These are phyloP conservation scores for Toxicodendron radicans DNA, from an alignment of 345 rosid genomes.

Conservation along the genomic window DNA sequence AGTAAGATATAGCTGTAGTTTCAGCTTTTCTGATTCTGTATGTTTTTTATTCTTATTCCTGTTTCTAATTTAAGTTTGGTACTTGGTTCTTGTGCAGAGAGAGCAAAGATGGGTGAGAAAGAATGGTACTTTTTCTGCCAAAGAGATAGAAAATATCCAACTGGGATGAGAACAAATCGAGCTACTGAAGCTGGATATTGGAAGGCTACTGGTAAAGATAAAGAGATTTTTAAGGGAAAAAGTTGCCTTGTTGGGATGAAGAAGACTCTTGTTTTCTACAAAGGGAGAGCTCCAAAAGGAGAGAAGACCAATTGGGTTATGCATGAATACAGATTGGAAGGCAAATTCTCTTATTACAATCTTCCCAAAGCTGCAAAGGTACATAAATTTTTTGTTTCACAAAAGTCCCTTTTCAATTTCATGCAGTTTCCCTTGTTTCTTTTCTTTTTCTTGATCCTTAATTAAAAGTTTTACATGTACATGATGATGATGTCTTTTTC, in stretches of 20 bases:
- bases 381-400: background rate
- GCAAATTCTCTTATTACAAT: conserved; percentile 65
- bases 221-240: conserved; percentile 72
- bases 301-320: conserved; percentile 95
- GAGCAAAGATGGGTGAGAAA: conserved; percentile 95
- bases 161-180: conserved; percentile 94
- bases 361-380: conserved; percentile 78
- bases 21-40: background rate
- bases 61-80: background rate
- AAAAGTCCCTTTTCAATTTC: background rate
- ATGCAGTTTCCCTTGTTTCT: background rate
- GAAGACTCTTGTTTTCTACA: conserved; percentile 96
- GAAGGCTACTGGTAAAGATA: conserved; percentile 98
- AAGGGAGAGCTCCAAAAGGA: conserved; percentile 95
- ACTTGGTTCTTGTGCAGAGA: conserved; percentile 41
- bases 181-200: conserved; percentile 92
- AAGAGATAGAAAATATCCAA: conserved; percentile 92
- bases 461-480: background rate
- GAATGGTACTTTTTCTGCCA: conserved; percentile 95
- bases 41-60: background rate
- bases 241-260: conserved; percentile 89
- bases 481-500: conserved; percentile 9
- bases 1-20: conserved; percentile 34
- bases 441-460: background rate
- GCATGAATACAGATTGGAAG: conserved; percentile 95